Conservation (phyloP, 116 monocot species). For the Dioscorea cayenensis region DNA sequence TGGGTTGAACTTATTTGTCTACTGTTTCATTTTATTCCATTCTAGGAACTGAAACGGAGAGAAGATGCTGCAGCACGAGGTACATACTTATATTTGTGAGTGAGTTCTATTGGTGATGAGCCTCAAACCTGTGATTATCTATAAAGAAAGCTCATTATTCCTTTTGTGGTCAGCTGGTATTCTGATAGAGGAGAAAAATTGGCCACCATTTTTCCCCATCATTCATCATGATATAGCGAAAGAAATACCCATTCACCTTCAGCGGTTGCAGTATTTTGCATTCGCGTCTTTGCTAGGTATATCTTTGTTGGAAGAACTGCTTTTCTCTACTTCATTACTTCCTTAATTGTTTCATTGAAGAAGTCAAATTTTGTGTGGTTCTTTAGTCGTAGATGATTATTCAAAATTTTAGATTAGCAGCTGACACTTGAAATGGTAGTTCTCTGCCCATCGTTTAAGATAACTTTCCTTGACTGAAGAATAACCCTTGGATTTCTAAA, state of each 20-base stretch:
- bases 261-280: constrained; percentile 85
- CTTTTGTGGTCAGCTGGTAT: constrained; percentile 69
- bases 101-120: too few species aligned
- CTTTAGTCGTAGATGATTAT: too few species aligned
- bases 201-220: constrained; percentile 89
- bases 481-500: too few species aligned
- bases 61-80: constrained; percentile 91
- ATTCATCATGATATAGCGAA: constrained; percentile 96
- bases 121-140: neutral
- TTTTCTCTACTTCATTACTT: too few species aligned
- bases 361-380: too few species aligned
- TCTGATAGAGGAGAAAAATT: constrained; percentile 88
- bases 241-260: constrained; percentile 92
- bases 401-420: too few species aligned
- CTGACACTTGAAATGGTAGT: too few species aligned
- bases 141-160: neutral
- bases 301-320: neutral
- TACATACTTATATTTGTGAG: constrained; percentile 8
- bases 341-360: too few species aligned
- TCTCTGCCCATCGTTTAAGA: too few species aligned
- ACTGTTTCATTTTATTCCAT: neutral
- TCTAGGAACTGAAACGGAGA: constrained; percentile 81
- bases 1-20: neutral
- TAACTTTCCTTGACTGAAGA: too few species aligned
- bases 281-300: constrained; percentile 92